phyloP scores from a whole-genome alignment of 1,284 basidiomycete genomes.

The Amylostereum areolatum region DNA sequence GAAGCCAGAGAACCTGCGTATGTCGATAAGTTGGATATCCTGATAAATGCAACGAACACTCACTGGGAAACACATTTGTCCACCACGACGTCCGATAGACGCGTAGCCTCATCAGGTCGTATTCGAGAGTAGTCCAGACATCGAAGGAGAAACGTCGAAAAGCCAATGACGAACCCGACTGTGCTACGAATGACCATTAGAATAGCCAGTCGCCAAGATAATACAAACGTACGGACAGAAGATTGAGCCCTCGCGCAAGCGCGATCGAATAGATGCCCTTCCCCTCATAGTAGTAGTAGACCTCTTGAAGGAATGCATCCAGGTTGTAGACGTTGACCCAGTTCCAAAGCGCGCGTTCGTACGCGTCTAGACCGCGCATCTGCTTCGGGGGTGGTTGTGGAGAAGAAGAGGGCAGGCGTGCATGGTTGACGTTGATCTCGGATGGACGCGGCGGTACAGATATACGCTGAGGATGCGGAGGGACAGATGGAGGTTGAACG shows the following conservation, averaged over 20 bases:
- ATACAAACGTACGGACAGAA: constrained; percentile 64
- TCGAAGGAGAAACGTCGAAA: constrained; percentile 92
- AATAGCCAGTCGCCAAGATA: constrained; percentile 9
- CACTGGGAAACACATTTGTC: constrained; percentile 77
- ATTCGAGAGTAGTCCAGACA: constrained; percentile 91
- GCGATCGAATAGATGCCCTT: constrained; percentile 96
- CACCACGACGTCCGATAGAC: constrained; percentile 77
- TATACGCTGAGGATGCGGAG: constrained; percentile 19
- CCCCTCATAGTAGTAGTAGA: constrained; percentile 93
- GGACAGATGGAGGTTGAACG: constrained; percentile 14
- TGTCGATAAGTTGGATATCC: constrained; percentile 10
- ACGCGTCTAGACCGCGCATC: constrained; percentile 72
- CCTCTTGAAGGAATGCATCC: constrained; percentile 91
- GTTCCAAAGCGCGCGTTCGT: constrained; percentile 92
- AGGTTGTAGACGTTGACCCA: constrained; percentile 99
- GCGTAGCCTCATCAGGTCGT: constrained; percentile 52
- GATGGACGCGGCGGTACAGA: constrained; percentile 66
- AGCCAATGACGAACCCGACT: constrained; percentile 93
- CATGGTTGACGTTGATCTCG: constrained; percentile 43
- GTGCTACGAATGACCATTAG: constrained; percentile 54
- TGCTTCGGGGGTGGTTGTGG: constrained; percentile 33
- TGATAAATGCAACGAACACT: constrained; percentile 19
- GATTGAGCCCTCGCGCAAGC: constrained; percentile 80
- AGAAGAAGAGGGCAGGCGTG: constrained; percentile 17
- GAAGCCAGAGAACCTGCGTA: constrained; percentile 71